phyloP scores from a whole-genome alignment of 495 filamentous ascomycete genomes.

The Talaromyces wortmannii region DNA sequence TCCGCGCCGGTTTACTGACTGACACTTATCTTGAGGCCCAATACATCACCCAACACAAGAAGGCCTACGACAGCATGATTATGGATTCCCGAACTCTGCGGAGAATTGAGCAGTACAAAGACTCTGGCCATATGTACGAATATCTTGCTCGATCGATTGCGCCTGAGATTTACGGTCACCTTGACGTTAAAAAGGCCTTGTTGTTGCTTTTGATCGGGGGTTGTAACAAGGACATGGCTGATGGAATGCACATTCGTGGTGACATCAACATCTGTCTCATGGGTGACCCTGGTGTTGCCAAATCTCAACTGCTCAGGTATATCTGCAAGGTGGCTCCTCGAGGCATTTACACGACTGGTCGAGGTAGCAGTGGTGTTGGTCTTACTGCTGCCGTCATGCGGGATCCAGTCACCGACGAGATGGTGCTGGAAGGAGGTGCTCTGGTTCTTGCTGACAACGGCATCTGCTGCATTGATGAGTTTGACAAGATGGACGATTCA shows the following conservation, averaged over 20 bases:
- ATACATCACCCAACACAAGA: slow-evolving; percentile 90
- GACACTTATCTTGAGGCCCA: slow-evolving; percentile 97
- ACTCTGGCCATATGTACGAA: slow-evolving; percentile 88
- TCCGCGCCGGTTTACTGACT: slow-evolving; percentile 87
- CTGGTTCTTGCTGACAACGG: slow-evolving; percentile 95
- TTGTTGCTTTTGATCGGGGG: slow-evolving; percentile 91
- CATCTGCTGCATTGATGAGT: slow-evolving; percentile 99
- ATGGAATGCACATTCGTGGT: slow-evolving; percentile 96
- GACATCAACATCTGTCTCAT: slow-evolving; percentile 98
- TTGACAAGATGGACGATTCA: slow-evolving; percentile 98
- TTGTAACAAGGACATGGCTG: slow-evolving; percentile 94
- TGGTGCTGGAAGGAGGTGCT: slow-evolving; percentile 96
- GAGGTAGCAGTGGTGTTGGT: slow-evolving; percentile 93
- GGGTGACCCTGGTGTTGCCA: slow-evolving; percentile 99
- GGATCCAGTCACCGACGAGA: slow-evolving; percentile 96
- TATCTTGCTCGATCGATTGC: slow-evolving; percentile 92
- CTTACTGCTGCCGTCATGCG: slow-evolving; percentile 97
- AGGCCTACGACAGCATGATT: slow-evolving; percentile 84
- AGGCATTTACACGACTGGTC: slow-evolving; percentile 95
- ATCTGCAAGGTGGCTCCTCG: slow-evolving; percentile 97
- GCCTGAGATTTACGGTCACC: slow-evolving; percentile 92
- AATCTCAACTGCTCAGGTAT: slow-evolving; percentile 95
- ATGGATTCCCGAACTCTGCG: slow-evolving; percentile 68
- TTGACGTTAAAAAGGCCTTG: slow-evolving; percentile 96
- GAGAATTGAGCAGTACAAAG: slow-evolving; percentile 73